Evolutionary conservation across 352 stramenopile species (phyloP).

Genomic region (Phytopythium ostracodes): DNA sequence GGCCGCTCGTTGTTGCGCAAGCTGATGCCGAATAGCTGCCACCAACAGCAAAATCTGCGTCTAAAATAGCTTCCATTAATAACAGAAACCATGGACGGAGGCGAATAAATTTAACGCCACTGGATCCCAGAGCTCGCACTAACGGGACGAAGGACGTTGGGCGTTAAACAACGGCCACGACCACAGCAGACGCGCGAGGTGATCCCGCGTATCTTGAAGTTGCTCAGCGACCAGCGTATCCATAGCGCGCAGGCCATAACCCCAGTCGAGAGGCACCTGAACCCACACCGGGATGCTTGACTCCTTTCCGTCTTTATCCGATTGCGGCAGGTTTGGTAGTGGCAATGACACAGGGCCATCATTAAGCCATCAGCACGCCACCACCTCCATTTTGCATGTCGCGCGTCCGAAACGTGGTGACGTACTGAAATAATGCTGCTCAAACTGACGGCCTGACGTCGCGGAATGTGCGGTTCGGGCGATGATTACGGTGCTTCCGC

Average conservation of each 20-base stretch:
- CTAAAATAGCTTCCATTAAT: not conserved
- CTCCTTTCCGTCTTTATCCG: not conserved
- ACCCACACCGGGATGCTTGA: too few relatives aligned
- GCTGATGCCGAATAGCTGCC: too few relatives aligned
- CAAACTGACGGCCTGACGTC: not conserved
- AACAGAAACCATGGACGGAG: too few relatives aligned
- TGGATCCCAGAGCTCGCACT: not conserved
- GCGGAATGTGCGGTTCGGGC: not conserved
- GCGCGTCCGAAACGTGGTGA: not conserved
- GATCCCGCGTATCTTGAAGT: not conserved
- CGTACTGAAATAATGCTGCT: not conserved
- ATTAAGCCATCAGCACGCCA: not conserved
- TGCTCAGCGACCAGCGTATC: not conserved
- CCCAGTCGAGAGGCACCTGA: not conserved
- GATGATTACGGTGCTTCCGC: not conserved
- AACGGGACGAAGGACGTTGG: not conserved
- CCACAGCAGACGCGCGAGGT: not conserved
- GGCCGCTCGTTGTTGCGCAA: too few relatives aligned
- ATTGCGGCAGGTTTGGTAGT: not conserved
- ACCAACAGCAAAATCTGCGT: too few relatives aligned
- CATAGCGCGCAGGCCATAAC: not conserved
- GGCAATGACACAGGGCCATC: not conserved
- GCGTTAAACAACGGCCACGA: too few relatives aligned
- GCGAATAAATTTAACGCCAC: too few relatives aligned
- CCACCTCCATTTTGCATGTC: not conserved